Evolutionary conservation across 805 yeast species (phyloP), one percentile per base, ranked within the genome.

Genomic region (Groenewaldozyma tartarivorans): DNA sequence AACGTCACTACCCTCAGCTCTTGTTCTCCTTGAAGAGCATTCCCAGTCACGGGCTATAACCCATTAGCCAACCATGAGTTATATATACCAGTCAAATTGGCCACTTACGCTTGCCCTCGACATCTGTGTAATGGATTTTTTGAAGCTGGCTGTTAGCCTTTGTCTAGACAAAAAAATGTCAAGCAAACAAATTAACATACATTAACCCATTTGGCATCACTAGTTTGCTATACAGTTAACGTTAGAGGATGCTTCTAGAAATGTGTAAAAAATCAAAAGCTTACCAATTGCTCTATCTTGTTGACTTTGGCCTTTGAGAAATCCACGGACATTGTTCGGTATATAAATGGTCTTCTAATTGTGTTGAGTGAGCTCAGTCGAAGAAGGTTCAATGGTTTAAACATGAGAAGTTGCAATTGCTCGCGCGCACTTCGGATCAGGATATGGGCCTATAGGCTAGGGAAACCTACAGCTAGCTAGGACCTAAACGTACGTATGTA

Each of bases 1-100:
- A 20, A 80, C 68, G 3, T 72, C 75, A 35, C 77, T 63, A 9
- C 73, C 74, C 20, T 62, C 68, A 6, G 77, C 73, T 39, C 94
- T 67, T 5, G 96, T 87, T 38, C 75, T 73, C 46, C 96, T 69
- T 1, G 81, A 74, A 2, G 95, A 94, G 74, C 78, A 79, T 61
- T 90, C 98, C 96, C 97, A 90, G 39, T 77, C 80, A 32, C 96
- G 71, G 13, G 56, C 58, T 56, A 16, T 32, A 31, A 35, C 9
- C 40, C 15, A n/a, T n/a, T n/a, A n/a, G n/a, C n/a, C n/a, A n/a
- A n/a, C n/a, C 4, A 6, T 21, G 21, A 20, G 26, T 30, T 13
- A 19, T 22, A 15, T 18, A 20, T 18, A 40, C 19, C 19, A 24
- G n/a, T n/a, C 15, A 17, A 4, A 21, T 18, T 9, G 21, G 13